Evolutionary conservation across 1,284 basidiomycete genomes (phyloP).

Genomic region (Cutaneotrichosporon sp.): DNA sequence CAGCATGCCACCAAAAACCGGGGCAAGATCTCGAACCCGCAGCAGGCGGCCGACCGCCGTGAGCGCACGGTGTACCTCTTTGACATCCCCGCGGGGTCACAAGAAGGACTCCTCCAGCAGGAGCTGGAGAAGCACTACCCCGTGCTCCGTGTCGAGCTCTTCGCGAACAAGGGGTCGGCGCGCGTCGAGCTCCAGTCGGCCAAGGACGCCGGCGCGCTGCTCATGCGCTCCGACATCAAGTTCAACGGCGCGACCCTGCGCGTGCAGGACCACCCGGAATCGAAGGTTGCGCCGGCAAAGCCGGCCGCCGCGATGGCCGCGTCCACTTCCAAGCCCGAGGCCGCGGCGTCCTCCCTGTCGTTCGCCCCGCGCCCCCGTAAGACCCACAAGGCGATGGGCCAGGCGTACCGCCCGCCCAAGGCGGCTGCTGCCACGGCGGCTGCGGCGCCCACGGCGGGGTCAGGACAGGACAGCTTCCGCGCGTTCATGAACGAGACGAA

Average conservation of each 20-base stretch:
- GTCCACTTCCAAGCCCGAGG: background rate
- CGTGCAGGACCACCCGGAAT: conserved; percentile 16
- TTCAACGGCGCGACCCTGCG: conserved; percentile 59
- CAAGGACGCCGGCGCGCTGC: conserved; percentile 75
- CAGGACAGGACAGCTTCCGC: conserved; percentile 45
- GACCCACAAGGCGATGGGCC: conserved; percentile 35
- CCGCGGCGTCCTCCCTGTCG: conserved; percentile 15
- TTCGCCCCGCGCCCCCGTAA: conserved; percentile 40
- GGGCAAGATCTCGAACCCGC: conserved; percentile 8
- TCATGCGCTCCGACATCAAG: conserved; percentile 66
- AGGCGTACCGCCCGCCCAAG: conserved; percentile 34
- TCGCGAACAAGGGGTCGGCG: conserved; percentile 67
- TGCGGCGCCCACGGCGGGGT: conserved; percentile 4
- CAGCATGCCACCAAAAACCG: conserved; percentile 33
- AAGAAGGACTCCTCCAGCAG: conserved; percentile 89
- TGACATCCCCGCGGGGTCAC: conserved; percentile 69
- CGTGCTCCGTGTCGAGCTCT: conserved; percentile 75
- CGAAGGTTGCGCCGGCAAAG: background rate
- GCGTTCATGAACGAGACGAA: conserved; percentile 47
- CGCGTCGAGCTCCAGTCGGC: conserved; percentile 71
- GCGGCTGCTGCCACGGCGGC: conserved; percentile 25
- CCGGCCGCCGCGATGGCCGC: conserved; percentile 5
- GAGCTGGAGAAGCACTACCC: conserved; percentile 71
- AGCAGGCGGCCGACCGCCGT: conserved; percentile 58
- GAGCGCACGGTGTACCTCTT: conserved; percentile 67